Percentiles rank a stretch among this genome's conserved stretches.
Evolutionary conservation across 2,329 filamentous ascomycete genomes (phyloP).

Genomic region (Dryadomyces sulphureus): DNA sequence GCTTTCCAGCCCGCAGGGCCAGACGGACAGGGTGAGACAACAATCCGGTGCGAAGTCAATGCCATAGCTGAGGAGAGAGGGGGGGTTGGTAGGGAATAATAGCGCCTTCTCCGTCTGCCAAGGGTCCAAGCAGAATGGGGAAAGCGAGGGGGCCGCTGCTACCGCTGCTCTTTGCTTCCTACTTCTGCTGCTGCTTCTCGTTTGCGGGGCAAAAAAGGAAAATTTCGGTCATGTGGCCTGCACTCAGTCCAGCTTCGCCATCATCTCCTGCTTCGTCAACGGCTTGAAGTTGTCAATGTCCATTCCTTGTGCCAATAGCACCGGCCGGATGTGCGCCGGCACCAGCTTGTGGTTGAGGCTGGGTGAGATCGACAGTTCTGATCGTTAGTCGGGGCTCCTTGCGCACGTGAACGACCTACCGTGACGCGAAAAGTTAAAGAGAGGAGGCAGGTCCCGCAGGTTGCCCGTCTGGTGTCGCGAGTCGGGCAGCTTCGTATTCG

Average conservation of each 20-base stretch:
- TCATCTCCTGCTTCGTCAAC: constrained; percentile 89
- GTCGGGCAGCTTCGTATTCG: constrained; percentile 80
- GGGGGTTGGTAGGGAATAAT: not conserved
- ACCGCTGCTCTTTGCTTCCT: constrained; percentile 1
- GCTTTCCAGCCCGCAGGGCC: not conserved
- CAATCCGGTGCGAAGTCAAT: not conserved
- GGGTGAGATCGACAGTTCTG: constrained; percentile 86
- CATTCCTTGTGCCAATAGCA: constrained; percentile 61
- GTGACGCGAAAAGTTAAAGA: constrained; percentile 90
- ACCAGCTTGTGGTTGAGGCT: constrained; percentile 79
- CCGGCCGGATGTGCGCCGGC: constrained; percentile 63
- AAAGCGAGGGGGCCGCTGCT: not conserved
- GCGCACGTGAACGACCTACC: no score
- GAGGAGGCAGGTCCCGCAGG: constrained; percentile 64
- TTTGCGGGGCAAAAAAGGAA: not conserved
- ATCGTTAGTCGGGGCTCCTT: no score
- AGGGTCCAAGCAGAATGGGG: not conserved
- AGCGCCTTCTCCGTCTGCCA: not conserved
- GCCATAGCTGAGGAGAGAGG: not conserved
- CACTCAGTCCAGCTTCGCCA: constrained; percentile 83
- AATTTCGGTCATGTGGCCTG: not conserved
- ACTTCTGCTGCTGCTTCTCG: constrained; percentile 4
- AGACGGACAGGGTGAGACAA: not conserved
- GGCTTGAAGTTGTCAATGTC: constrained; percentile 92
- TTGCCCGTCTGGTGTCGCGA: constrained; percentile 77